A percentile compares a stretch with the other conserved stretches of the same genome.
phyloP scores from a whole-genome alignment of 495 filamentous ascomycete species.

The Glonium stellatum region DNA sequence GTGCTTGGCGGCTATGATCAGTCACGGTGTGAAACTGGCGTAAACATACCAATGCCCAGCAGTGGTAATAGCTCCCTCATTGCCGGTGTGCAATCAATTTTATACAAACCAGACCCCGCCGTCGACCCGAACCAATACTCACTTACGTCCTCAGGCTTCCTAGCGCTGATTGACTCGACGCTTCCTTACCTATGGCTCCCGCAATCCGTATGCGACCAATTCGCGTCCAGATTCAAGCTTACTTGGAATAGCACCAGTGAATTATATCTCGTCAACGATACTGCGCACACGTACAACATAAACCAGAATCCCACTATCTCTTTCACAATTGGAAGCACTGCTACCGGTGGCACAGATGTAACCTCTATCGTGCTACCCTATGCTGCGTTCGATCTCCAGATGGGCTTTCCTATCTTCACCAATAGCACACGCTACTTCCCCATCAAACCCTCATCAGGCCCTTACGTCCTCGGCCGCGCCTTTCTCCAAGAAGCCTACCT shows the following conservation, averaged over 20 bases:
- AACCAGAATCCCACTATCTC: constrained; percentile 17
- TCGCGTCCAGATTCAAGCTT: constrained; percentile 16
- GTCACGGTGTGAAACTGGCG: constrained; percentile 9
- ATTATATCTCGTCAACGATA: constrained; percentile 16
- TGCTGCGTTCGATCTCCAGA: constrained; percentile 27
- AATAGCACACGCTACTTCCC: constrained; percentile 27
- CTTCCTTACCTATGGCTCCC: constrained; percentile 29
- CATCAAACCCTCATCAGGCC: constrained; percentile 21
- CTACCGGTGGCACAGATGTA: not conserved
- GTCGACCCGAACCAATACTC: constrained; percentile 11
- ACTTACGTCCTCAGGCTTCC: constrained; percentile 10
- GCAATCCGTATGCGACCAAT: constrained; percentile 18
- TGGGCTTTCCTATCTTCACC: constrained; percentile 9
- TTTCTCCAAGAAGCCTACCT: constrained; percentile 38
- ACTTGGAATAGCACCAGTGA: constrained; percentile 10
- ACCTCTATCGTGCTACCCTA: constrained; percentile 30
- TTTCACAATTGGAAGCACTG: constrained; percentile 3
- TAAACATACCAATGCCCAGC: constrained; percentile 7
- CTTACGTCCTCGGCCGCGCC: constrained; percentile 31
- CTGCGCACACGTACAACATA: constrained; percentile 13
- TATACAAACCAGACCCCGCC: constrained; percentile 2
- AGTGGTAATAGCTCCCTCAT: constrained; percentile 12
- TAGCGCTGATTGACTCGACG: constrained; percentile 22
- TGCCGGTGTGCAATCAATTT: constrained; percentile 22
- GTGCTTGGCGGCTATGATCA: constrained; percentile 22